Percentiles rank a stretch among this genome's conserved stretches.
phyloP scores from a whole-genome alignment of 2,329 filamentous ascomycete genomes.

The Penicillium sp. region DNA sequence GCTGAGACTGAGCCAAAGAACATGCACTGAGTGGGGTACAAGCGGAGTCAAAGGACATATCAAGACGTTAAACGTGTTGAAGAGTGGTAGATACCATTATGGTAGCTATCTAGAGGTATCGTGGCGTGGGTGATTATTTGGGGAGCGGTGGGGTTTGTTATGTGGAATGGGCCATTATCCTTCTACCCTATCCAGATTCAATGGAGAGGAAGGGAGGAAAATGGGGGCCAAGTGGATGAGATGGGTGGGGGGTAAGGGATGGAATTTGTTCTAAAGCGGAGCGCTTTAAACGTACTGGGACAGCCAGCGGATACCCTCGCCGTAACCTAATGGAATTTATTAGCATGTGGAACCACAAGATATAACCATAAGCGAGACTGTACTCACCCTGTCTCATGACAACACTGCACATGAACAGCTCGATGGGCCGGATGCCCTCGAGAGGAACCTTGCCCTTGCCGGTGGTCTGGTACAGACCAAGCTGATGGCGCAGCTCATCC shows the following conservation, averaged over 20 bases:
- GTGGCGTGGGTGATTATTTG: not conserved
- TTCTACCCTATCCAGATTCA: not conserved
- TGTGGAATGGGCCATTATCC: not conserved
- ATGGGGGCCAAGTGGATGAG: not conserved
- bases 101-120: conserved; percentile 4
- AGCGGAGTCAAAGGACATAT: conserved; percentile 6
- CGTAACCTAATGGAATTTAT: conserved; percentile 61
- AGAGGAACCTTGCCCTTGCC: conserved; percentile 92
- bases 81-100: not conserved
- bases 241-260: not conserved
- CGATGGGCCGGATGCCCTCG: conserved; percentile 90
- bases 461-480: conserved; percentile 93
- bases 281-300: conserved; percentile 80
- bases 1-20: conserved; percentile 1
- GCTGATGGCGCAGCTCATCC: conserved; percentile 87
- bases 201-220: not conserved
- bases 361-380: not conserved
- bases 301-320: conserved; percentile 87
- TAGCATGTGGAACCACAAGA: not conserved
- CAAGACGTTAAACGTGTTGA: conserved; percentile 4
- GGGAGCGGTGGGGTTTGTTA: not conserved
- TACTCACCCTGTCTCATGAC: conserved; percentile 87
- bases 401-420: conserved; percentile 99
- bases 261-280: not conserved
- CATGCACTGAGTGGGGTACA: conserved; percentile 10